Base-by-base conservation (phyloP, 306 rosid species). In the Datisca glomerata region DNA sequence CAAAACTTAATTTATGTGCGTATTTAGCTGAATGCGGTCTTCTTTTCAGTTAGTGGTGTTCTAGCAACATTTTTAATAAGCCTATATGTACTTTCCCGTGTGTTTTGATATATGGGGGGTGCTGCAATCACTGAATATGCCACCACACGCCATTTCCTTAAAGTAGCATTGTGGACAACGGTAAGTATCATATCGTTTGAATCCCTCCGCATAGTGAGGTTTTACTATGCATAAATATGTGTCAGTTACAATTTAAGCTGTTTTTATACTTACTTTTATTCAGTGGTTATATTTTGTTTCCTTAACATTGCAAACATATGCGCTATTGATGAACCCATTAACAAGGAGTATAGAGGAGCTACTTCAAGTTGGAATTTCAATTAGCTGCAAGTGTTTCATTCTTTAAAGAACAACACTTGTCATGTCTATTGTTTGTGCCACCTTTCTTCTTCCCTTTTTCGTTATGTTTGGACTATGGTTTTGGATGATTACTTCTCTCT, bases 301-400 rank as follows among this genome's bases (percentile, higher is more conserved):
- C 72, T 75, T 86, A 61, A 73, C 50, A 31, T 25, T 60, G 34
- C 58, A 57, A 67, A 86, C 49, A 54, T 85, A 69, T 85, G 83
- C 91, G 8, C 64, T 85, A 53, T 21, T 70, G 66, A 74, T 85
- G 85, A 85, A 85, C 56, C 93, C 93, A 2, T 51, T 85, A 59
- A 82, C 85, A 66, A 78, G 82, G 69, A 58, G 83, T 63, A 31
- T 78, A 11, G 96, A 85, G 62, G 96, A 85, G 75, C 73, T 85
- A 68, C 71, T 80, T 16, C 85, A 89, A 0, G 17, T 45, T 14
- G 23, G 50, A 37, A 53, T 80, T 62, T 29, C 91, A 51, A 65
- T 35, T 38, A 81, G 55, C 49, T 15, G 24, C 32, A 65, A 83
- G 85, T 69, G 80, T 41, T 75, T 51, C 66, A 18, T 85, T 53